phyloP scores from a whole-genome alignment of 768 basidiomycete species.

The Leccinum subgranulosum region DNA sequence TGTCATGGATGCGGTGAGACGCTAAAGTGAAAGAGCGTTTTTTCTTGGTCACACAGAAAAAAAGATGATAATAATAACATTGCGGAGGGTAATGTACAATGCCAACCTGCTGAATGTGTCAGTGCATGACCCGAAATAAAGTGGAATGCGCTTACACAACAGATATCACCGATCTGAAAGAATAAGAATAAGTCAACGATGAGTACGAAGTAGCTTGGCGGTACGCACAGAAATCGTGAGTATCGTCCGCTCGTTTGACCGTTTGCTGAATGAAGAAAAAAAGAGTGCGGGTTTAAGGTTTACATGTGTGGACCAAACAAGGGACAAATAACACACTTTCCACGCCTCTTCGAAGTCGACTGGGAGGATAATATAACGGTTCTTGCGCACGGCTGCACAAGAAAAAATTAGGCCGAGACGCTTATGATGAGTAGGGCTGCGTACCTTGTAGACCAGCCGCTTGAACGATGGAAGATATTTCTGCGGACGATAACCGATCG shows the following conservation, averaged over 20 bases:
- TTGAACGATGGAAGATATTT: constrained; percentile 94
- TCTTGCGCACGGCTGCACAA: constrained; percentile 81
- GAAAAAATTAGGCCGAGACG: constrained; percentile 2
- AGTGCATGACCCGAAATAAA: constrained; percentile 18
- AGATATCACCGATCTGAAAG: constrained; percentile 38
- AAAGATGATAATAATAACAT: constrained; percentile 21
- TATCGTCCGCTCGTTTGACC: constrained; percentile 95
- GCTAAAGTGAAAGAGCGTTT: constrained; percentile 82
- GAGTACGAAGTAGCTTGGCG: background rate
- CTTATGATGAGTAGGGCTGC: background rate
- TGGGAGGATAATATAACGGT: constrained; percentile 95
- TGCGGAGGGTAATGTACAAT: constrained; percentile 36
- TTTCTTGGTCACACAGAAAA: constrained; percentile 8
- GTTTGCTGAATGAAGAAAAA: constrained; percentile 67
- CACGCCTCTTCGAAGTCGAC: constrained; percentile 99
- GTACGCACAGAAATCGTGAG: constrained; percentile 89
- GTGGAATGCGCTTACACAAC: constrained; percentile 37
- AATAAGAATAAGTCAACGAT: constrained; percentile 4
- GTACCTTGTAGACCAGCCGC: constrained; percentile 95
- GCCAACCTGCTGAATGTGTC: constrained; percentile 22
- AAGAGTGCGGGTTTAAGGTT: constrained; percentile 32
- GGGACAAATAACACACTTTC: constrained; percentile 80
- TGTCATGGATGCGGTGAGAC: constrained; percentile 53
- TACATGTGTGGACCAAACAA: constrained; percentile 39
- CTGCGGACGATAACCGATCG: constrained; percentile 92